Conservation (phyloP, 805 yeast species). For the Metschnikowia kunwiensis region DNA sequence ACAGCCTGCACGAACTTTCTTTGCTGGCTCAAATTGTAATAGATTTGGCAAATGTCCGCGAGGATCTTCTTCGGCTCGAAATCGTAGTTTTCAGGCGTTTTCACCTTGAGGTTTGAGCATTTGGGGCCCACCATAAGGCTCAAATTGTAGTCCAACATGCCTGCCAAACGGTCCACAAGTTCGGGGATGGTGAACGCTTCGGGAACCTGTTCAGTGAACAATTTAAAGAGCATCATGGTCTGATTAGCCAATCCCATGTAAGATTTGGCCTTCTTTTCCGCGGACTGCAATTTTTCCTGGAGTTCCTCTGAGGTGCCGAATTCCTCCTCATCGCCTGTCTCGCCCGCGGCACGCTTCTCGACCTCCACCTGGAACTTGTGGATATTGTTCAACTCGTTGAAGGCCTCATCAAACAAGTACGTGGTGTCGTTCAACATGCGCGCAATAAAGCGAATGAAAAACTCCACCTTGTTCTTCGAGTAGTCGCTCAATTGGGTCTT, state of each 20-base stretch:
- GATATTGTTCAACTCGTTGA: constrained; percentile 72
- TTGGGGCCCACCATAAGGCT: constrained; percentile 94
- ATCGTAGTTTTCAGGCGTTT: constrained; percentile 74
- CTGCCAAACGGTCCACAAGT: constrained; percentile 89
- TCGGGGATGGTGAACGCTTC: constrained; percentile 82
- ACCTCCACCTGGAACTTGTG: constrained; percentile 71
- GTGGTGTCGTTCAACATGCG: constrained; percentile 94
- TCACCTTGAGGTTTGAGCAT: constrained; percentile 83
- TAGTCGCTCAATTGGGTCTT: constrained; percentile 66
- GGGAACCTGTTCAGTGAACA: constrained; percentile 86
- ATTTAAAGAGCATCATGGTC: constrained; percentile 71
- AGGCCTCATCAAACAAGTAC: constrained; percentile 84
- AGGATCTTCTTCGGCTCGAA: constrained; percentile 78
- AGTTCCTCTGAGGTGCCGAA: constrained; percentile 62
- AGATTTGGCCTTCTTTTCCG: constrained; percentile 77
- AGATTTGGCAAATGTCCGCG: constrained; percentile 68
- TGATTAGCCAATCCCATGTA: constrained; percentile 81
- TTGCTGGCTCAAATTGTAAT: constrained; percentile 65
- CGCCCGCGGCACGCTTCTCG: constrained; percentile 42
- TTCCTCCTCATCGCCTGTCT: constrained; percentile 32
- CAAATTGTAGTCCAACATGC: constrained; percentile 91
- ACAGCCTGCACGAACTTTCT: constrained; percentile 71
- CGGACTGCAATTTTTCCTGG: constrained; percentile 49
- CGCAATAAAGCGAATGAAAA: constrained; percentile 89
- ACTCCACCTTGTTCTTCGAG: constrained; percentile 67